These are phyloP conservation scores for Prunus yedoensis DNA, from an alignment of 331 rosid genomes.

Conservation along the genomic window DNA sequence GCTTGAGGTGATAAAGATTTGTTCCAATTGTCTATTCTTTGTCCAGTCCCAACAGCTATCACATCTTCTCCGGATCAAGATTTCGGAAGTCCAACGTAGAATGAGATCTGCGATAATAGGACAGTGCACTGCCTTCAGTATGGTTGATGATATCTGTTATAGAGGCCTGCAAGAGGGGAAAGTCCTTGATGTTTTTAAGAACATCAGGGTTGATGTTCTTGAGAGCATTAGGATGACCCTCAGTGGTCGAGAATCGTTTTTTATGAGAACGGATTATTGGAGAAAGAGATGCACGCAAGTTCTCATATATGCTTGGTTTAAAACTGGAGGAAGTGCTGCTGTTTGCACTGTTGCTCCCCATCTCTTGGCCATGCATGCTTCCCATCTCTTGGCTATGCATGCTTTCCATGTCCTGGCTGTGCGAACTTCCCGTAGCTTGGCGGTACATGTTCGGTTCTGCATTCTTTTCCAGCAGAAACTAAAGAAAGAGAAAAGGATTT, in stretches of 20 bases:
- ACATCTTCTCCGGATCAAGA: constrained; percentile 32
- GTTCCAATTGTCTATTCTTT: constrained; percentile 12
- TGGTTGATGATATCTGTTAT: constrained; percentile 51
- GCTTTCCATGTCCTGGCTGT: constrained; percentile 32
- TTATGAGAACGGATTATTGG: constrained; percentile 36
- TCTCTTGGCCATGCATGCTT: constrained; percentile 34
- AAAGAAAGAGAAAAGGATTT: not conserved
- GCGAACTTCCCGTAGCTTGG: constrained; percentile 28
- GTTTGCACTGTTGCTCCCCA: constrained; percentile 25
- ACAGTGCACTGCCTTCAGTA: constrained; percentile 41
- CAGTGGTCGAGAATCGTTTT: constrained; percentile 47
- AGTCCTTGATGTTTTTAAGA: constrained; percentile 35
- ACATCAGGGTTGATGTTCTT: constrained; percentile 55
- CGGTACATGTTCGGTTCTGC: constrained; percentile 22
- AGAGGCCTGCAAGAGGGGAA: constrained; percentile 65
- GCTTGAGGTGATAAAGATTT: not conserved
- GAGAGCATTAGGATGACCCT: constrained; percentile 66
- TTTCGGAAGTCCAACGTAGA: constrained; percentile 54
- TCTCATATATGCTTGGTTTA: constrained; percentile 21
- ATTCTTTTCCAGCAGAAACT: constrained; percentile 37
- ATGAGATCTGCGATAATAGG: constrained; percentile 43
- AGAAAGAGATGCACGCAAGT: constrained; percentile 45
- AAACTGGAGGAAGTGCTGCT: constrained; percentile 40
- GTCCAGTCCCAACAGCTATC: constrained; percentile 30
- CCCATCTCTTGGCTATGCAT: constrained; percentile 34